Evolutionary conservation across 129 eudicot genomes (phyloP).

Genomic region (Flaveria ramosissima): DNA sequence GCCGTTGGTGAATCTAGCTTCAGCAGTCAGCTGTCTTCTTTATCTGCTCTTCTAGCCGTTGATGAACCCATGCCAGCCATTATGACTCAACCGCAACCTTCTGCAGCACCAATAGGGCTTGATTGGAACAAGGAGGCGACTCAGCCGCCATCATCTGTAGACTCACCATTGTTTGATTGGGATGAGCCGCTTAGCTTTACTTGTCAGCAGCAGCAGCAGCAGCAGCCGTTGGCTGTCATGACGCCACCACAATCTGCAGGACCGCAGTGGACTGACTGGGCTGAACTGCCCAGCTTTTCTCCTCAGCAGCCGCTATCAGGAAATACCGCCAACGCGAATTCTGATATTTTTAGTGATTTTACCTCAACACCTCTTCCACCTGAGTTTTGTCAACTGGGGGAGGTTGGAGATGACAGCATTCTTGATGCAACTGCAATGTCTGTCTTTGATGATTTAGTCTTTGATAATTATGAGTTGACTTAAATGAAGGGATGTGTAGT

Average conservation of each 20-base stretch:
- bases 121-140: conserved; percentile 20
- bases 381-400: conserved; percentile 13
- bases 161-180: conserved; percentile 3
- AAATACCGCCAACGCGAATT: conserved; percentile 24
- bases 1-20: neutral
- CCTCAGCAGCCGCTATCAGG: conserved; percentile 29
- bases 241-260: conserved; percentile 20
- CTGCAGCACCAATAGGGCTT: neutral
- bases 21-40: conserved; percentile 25
- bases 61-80: conserved; percentile 32
- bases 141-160: conserved; percentile 2
- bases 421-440: conserved; percentile 22
- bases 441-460: conserved; percentile 27
- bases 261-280: conserved; percentile 21
- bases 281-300: conserved; percentile 24
- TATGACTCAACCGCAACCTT: conserved; percentile 25
- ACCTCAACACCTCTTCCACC: conserved; percentile 17
- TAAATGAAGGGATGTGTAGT: conserved; percentile 10
- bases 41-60: conserved; percentile 29
- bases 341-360: conserved; percentile 37
- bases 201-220: conserved; percentile 13
- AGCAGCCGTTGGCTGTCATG: conserved; percentile 9
- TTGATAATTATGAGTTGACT: conserved; percentile 28
- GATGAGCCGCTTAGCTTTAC: conserved; percentile 10
- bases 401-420: conserved; percentile 12